These are phyloP conservation scores for Peniophora sp. DNA, from an alignment of 1,284 basidiomycete species.

Conservation along the genomic window DNA sequence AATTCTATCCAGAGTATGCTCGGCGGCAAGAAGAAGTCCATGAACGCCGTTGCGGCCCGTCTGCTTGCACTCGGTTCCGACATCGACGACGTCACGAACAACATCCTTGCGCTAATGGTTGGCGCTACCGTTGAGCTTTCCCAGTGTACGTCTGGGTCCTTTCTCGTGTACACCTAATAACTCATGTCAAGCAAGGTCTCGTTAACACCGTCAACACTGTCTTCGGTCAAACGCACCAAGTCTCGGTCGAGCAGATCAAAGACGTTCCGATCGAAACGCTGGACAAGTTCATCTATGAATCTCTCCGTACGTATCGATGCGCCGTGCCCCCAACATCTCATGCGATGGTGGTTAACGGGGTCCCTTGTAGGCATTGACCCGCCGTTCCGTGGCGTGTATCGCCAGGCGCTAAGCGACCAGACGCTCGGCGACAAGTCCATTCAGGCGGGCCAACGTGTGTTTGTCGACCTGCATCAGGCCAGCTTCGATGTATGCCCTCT, in stretches of 20 bases:
- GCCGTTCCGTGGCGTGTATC: conserved; percentile 39
- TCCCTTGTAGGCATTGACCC: conserved; percentile 36
- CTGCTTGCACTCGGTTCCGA: conserved; percentile 48
- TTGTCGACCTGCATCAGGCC: conserved; percentile 52
- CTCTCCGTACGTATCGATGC: conserved; percentile 37
- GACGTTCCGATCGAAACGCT: conserved; percentile 31
- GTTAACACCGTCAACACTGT: conserved; percentile 46
- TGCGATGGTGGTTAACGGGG: conserved; percentile 5
- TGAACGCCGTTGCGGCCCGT: conserved; percentile 45
- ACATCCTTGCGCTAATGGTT: conserved; percentile 64
- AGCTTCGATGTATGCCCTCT: conserved; percentile 55
- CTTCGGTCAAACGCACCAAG: conserved; percentile 41
- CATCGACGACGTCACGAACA: conserved; percentile 55
- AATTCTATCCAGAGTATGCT: conserved; percentile 39
- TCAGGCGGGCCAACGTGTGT: conserved; percentile 42
- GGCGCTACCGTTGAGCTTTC: conserved; percentile 61
- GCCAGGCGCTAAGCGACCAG: conserved; percentile 40
- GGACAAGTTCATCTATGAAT: conserved; percentile 54
- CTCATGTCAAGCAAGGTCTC: conserved; percentile 25
- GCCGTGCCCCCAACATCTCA: not conserved
- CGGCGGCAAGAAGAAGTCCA: conserved; percentile 28
- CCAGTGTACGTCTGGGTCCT: conserved; percentile 47
- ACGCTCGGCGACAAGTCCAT: conserved; percentile 33
- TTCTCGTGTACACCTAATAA: not conserved
- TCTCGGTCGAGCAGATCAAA: conserved; percentile 23